Percentiles rank a stretch among this genome's conserved stretches.
Evolutionary conservation across 371 early-diverging fungal genomes (phyloP).

Genomic region (Mucor circinelloides): DNA sequence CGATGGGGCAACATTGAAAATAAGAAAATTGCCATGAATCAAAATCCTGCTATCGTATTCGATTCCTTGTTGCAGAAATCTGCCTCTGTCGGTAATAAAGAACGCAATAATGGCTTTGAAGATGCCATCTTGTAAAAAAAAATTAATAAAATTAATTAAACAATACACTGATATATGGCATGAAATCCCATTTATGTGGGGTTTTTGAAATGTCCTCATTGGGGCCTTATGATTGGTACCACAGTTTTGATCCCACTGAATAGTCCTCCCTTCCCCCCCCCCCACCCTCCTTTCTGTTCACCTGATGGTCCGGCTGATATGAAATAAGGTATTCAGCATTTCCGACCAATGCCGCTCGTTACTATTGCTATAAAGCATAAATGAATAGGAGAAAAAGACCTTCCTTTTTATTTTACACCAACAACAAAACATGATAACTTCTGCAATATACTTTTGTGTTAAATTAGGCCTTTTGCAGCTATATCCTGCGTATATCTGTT

Average conservation of each 20-base stretch:
- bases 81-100: conserved; percentile 1
- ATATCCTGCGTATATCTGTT: conserved; percentile 48
- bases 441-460: conserved; percentile 37
- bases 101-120: conserved; percentile 1
- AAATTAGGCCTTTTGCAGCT: conserved; percentile 41
- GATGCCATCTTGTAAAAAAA: background rate
- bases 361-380: background rate
- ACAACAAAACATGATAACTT: conserved; percentile 20
- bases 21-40: background rate
- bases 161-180: background rate
- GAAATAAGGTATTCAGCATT: background rate
- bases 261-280: background rate
- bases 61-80: conserved; percentile 14
- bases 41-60: conserved; percentile 9
- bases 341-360: conserved; percentile 6
- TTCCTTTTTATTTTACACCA: background rate
- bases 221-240: background rate
- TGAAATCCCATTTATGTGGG: too few species aligned
- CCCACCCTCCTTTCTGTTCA: background rate
- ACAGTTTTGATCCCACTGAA: background rate
- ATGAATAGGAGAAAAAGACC: background rate
- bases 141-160: background rate
- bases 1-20: background rate
- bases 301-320: conserved; percentile 11
- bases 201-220: too few species aligned